Percentiles rank a stretch among this genome's conserved stretches.
Evolutionary conservation across 352 stramenopile genomes (phyloP).

Genomic region (Poterioochromonas sp.): DNA sequence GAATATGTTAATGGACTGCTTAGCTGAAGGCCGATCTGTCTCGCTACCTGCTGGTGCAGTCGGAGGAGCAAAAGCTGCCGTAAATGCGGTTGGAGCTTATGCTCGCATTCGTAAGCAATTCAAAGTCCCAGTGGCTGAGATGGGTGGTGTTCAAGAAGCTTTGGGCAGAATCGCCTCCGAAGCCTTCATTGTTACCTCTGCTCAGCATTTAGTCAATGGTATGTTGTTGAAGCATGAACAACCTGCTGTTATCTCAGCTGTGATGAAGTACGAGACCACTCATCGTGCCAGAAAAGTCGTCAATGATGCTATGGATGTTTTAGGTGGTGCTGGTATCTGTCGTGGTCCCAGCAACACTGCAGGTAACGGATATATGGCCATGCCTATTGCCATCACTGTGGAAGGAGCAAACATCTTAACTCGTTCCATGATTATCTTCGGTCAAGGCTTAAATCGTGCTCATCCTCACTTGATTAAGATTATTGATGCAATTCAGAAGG

Average conservation of each 20-base stretch:
- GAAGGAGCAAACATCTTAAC: conserved; percentile 96
- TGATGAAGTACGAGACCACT: conserved; percentile 99
- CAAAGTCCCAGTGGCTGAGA: conserved; percentile 91
- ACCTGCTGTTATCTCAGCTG: conserved; percentile 89
- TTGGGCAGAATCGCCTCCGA: conserved; percentile 81
- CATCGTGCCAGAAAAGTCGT: conserved; percentile 84
- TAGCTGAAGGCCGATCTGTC: conserved; percentile 91
- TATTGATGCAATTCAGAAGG: conserved; percentile 89
- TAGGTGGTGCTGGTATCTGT: conserved; percentile 90
- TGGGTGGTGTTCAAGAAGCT: conserved; percentile 94
- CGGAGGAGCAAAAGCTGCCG: conserved; percentile 73
- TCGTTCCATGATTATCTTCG: conserved; percentile 80
- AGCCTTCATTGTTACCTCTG: conserved; percentile 84
- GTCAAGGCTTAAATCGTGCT: conserved; percentile 89
- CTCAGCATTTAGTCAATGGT: conserved; percentile 92
- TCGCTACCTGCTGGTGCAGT: conserved; percentile 87
- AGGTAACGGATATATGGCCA: conserved; percentile 84
- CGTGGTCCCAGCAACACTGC: conserved; percentile 92
- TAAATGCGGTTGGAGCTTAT: conserved; percentile 87
- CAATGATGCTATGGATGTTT: conserved; percentile 92
- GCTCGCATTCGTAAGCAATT: conserved; percentile 94
- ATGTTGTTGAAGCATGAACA: conserved; percentile 98
- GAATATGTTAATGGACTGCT: conserved; percentile 98
- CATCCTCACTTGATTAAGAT: conserved; percentile 93
- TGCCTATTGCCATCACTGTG: conserved; percentile 93